Percentiles rank a stretch among this genome's conserved stretches.
Evolutionary conservation across 176 grass and related monocot genomes (phyloP).

Genomic region (Phoenix dactylifera): DNA sequence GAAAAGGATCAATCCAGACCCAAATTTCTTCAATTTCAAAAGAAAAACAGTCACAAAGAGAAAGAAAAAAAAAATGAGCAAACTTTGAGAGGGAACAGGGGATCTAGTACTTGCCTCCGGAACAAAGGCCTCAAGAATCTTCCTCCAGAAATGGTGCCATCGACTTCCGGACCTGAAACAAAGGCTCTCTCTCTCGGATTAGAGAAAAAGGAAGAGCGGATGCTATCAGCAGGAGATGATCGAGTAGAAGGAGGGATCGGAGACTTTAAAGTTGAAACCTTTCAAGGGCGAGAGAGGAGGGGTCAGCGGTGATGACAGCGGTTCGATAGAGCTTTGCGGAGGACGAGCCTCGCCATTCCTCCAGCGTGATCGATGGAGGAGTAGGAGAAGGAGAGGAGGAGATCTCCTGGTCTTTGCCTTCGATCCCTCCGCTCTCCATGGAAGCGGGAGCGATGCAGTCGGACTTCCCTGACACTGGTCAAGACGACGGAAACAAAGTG

Average conservation of each 20-base stretch:
- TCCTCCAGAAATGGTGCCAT: slow-evolving; percentile 55
- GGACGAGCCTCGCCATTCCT: slow-evolving; percentile 91
- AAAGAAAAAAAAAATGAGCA: background rate
- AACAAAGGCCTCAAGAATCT: slow-evolving; percentile 70
- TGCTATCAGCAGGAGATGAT: too few relatives aligned
- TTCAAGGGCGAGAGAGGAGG: slow-evolving; percentile 46
- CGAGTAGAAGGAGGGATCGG: background rate
- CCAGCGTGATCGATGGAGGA: slow-evolving; percentile 51
- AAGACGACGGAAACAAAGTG: too few relatives aligned
- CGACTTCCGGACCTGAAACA: slow-evolving; percentile 52
- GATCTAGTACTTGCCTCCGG: slow-evolving; percentile 48
- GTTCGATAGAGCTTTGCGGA: slow-evolving; percentile 61
- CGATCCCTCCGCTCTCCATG: too few relatives aligned
- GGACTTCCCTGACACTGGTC: too few relatives aligned
- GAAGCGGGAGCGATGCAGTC: too few relatives aligned
- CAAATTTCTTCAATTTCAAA: too few relatives aligned
- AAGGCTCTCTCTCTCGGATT: background rate
- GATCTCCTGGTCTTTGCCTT: background rate
- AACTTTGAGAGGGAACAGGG: too few relatives aligned
- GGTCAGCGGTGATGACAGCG: slow-evolving; percentile 62
- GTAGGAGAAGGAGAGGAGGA: background rate
- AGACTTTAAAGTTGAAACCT: slow-evolving; percentile 23
- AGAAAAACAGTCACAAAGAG: background rate
- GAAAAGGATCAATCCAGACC: too few relatives aligned
- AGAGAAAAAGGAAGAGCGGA: too few relatives aligned